phyloP scores from a whole-genome alignment of 192 early-diverging fungal genomes.

The Coemansia guatemalensis region DNA sequence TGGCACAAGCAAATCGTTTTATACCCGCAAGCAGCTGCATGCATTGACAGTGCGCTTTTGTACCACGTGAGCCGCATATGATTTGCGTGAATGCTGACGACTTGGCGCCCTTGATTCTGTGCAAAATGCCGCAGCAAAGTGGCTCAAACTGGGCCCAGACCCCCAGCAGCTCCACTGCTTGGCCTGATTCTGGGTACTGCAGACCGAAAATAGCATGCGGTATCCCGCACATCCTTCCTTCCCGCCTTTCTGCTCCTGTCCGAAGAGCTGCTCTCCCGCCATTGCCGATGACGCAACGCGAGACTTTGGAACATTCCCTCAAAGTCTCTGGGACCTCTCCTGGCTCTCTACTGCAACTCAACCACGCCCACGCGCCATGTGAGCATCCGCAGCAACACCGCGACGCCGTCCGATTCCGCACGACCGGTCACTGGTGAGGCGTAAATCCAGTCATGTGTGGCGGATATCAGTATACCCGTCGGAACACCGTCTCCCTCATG shows the following conservation, averaged over 20 bases:
- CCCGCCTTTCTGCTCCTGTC: background rate
- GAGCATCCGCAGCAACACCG: background rate
- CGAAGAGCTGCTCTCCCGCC: background rate
- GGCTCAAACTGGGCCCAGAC: background rate
- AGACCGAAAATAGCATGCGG: too few species aligned
- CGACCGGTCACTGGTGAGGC: background rate
- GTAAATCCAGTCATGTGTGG: background rate
- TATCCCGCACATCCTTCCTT: background rate
- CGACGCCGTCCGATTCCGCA: background rate
- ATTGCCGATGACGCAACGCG: background rate
- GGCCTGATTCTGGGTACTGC: background rate
- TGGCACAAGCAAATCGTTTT: background rate
- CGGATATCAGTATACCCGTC: conserved; percentile 6
- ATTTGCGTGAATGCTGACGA: background rate
- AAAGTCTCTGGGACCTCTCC: background rate
- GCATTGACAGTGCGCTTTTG: background rate
- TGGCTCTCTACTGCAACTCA: background rate
- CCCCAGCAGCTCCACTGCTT: background rate
- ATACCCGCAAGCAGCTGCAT: background rate
- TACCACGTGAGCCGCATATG: conserved; percentile 1
- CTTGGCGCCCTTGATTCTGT: background rate
- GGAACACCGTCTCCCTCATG: background rate
- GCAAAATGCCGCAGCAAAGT: background rate
- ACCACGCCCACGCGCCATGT: background rate
- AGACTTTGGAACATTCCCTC: background rate